Conservation (phyloP, 306 rosid species). For the Inga laurina region DNA sequence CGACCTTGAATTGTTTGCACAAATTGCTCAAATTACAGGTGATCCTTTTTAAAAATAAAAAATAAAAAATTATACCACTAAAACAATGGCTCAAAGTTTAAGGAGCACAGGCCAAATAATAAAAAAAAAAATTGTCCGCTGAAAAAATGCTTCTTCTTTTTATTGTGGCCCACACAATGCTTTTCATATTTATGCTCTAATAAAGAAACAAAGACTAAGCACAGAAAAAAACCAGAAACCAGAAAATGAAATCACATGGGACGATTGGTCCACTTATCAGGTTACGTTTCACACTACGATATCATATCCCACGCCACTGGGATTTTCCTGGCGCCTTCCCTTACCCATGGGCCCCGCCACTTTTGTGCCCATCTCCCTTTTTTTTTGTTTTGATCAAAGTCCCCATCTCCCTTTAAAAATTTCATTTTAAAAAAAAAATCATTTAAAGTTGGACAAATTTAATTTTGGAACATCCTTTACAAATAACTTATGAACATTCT, state of each 20-base stretch:
- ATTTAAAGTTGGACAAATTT: not conserved
- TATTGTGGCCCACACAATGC: not conserved
- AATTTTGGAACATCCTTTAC: not conserved
- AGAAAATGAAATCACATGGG: slow-evolving; percentile 13
- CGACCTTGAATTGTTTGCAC: not conserved
- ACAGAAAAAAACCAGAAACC: no score
- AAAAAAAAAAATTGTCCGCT: not conserved
- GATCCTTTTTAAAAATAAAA: not conserved
- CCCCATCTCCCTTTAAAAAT: not conserved
- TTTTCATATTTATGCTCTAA: no score
- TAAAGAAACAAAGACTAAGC: not conserved
- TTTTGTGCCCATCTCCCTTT: not conserved
- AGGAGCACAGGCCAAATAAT: not conserved
- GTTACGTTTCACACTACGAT: not conserved
- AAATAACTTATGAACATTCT: no score
- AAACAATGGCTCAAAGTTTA: not conserved
- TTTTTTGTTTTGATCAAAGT: no score
- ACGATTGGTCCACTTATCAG: slow-evolving; percentile 25
- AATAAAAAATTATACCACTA: not conserved
- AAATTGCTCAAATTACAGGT: not conserved
- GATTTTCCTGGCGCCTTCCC: not conserved
- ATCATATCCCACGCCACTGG: not conserved
- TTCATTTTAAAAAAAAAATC: no score
- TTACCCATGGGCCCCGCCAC: not conserved
- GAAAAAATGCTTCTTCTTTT: no score